A percentile compares a stretch with the other conserved stretches of the same genome.
Conservation (phyloP, 2,329 filamentous ascomycete genomes). For the Botryotinia globosa region DNA sequence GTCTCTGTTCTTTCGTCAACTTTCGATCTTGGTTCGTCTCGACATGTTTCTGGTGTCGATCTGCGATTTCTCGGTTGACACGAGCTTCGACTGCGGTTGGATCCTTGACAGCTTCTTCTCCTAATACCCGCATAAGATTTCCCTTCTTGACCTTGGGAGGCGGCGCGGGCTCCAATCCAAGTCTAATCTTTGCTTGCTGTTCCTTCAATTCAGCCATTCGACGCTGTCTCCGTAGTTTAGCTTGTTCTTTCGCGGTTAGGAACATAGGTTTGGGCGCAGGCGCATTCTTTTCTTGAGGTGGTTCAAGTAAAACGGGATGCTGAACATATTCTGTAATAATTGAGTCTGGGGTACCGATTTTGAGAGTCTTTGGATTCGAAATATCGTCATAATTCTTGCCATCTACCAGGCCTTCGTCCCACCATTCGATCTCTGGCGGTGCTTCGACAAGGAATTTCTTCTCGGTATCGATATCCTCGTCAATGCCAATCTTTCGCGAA, state of each 20-base stretch:
- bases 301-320: conserved; percentile 85
- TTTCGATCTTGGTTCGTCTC: conserved; percentile 79
- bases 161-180: conserved; percentile 85
- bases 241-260: conserved; percentile 85
- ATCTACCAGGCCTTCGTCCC: conserved; percentile 84
- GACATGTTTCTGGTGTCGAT: conserved; percentile 76
- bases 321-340: conserved; percentile 91
- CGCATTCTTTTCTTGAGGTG: conserved; percentile 82
- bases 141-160: conserved; percentile 96
- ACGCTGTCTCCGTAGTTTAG: conserved; percentile 83
- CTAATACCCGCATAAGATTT: conserved; percentile 95
- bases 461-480: conserved; percentile 85
- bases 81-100: conserved; percentile 94
- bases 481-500: conserved; percentile 85
- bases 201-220: conserved; percentile 94
- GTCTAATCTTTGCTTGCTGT: conserved; percentile 89
- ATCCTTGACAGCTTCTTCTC: conserved; percentile 83
- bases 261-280: conserved; percentile 85
- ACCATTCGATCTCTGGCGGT: conserved; percentile 93
- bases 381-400: conserved; percentile 72
- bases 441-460: conserved; percentile 82
- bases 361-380: conserved; percentile 62
- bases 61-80: conserved; percentile 88
- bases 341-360: conserved; percentile 73
- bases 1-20: conserved; percentile 80